Evolutionary conservation across 352 stramenopile species (phyloP).

Genomic region (Phytopythium ostracodes): DNA sequence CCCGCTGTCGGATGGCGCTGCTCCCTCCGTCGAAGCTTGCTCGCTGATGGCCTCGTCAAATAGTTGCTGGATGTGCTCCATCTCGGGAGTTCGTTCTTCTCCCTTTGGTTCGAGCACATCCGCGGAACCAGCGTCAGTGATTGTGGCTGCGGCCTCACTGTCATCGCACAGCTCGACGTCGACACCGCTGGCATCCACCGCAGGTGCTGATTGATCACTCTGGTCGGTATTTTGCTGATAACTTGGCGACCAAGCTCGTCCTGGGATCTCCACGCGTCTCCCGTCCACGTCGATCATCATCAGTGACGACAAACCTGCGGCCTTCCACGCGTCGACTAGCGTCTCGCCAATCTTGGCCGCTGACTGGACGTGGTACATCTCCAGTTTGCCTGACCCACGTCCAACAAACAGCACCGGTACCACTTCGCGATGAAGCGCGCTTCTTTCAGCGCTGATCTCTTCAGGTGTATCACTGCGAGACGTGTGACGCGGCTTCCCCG

Average conservation of each 20-base stretch:
- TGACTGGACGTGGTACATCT: slow-evolving; percentile 73
- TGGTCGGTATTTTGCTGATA: neutral
- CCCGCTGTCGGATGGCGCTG: neutral
- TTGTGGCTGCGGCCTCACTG: neutral
- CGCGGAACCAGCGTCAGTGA: neutral
- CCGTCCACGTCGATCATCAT: slow-evolving; percentile 57
- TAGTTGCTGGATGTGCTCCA: slow-evolving; percentile 28
- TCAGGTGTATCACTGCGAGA: neutral
- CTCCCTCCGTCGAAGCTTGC: neutral
- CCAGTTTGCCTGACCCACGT: slow-evolving; percentile 55
- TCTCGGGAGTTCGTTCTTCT: slow-evolving; percentile 6
- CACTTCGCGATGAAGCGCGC: slow-evolving; percentile 44
- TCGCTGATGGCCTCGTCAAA: slow-evolving; percentile 16
- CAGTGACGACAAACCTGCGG: slow-evolving; percentile 43
- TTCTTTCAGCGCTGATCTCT: slow-evolving; percentile 8
- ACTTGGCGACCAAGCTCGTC: slow-evolving; percentile 23
- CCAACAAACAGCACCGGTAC: slow-evolving; percentile 67
- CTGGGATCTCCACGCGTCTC: slow-evolving; percentile 35
- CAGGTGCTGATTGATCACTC: neutral
- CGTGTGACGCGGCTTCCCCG: slow-evolving; percentile 1
- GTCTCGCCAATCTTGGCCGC: slow-evolving; percentile 65
- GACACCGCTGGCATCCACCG: slow-evolving; percentile 7
- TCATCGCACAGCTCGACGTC: neutral
- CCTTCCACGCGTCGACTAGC: slow-evolving; percentile 40
- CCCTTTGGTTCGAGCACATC: neutral